Base-by-base conservation (phyloP, 148 eudicot genomes). In the Dysphania ambrosioides region DNA sequence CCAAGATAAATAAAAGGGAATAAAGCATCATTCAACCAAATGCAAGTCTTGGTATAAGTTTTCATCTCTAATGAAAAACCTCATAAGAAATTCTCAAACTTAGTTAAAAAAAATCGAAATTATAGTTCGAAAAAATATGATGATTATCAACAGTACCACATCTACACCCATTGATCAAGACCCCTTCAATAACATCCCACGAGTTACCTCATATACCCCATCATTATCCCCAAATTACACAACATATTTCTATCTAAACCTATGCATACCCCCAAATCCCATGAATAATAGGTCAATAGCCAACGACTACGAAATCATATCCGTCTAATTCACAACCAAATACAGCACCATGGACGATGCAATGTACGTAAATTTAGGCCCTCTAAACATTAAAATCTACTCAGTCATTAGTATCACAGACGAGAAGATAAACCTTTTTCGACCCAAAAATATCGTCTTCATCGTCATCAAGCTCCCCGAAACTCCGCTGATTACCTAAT, bases 391-490 rank as follows among this genome's bases (percentile, higher is more conserved):
- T 13, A 40, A 34, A 57, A 38, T 13, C 23, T 24, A 10, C n/a
- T n/a, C 32, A 42, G 47, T 65, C 31, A 36, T 31, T 13, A 3
- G 5, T 32, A 31, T 34, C 42, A 62, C 5, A 29, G 21, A 53
- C 55, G 75, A 16, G 63, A 57, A 31, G 65, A 77, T 13, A 16
- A 41, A 90, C 97, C 97, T 92, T 89, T 51, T 90, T 90, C 27
- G 92, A 77, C 72, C 90, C 90, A 78, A 96, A 96, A 15, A 92
- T 80, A 71, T 96, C 97, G 60, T 96, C 99, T 56, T 96, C 98
- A n/a, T 95, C 97, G 44, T 96, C 99, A 38, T 89, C 97, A 32
- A 96, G 80, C 68, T 96, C 99, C 58, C 89, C 97, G 74, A 92
- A 96, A 72, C 88, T 66, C 77, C 99, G 86, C 83, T 96, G 92